Base-by-base conservation (phyloP, 768 basidiomycete genomes). In the Lactarius evosmus region DNA sequence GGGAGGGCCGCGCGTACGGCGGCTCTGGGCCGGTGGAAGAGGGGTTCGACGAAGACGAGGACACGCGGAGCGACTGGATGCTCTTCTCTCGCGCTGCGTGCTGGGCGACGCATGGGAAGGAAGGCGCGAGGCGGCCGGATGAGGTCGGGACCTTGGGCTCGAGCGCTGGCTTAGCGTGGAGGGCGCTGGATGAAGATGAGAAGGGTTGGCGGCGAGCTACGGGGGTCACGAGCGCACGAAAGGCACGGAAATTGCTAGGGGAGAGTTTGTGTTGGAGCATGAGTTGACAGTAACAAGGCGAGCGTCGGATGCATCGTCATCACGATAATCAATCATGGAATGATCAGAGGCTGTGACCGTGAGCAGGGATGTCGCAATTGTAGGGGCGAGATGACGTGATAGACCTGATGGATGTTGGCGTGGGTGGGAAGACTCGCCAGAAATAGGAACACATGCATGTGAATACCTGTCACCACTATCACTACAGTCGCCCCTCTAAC, bases 71-170 rank as follows among this genome's bases (percentile, higher is more conserved):
- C 50, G 75, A 76, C 56, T 77, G 67, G 36, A 85, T 73, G 36
- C 82, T 82, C 0, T 84, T 86, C 72, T 88, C 83, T 11, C 92
- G 80, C 4, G 79, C 80, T 4, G 87, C 85, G 67, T 94, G 92
- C 1, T 89, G 89, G 61, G 93, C 91, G 22, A 94, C 91, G 68
- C 92, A 94, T 6, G 92, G 79, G 82, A 76, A 94, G 2, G 73
- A 71, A 2, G 78, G 77, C 5, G 51, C 8, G 27, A 50, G 49
- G 12, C 60, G 59, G 32, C 32, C 16, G 2, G 59, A 22, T 30
- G 49, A 3, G 46, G 46, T 1, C 6, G 22, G 25, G 7, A 4
- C 17, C 4, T 25, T 27, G 29, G 36, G n/a, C 3, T 52, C 32
- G 22, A 8, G 16, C 25, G 40, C 38, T 3, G 60, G 38, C 5